Percentiles rank a stretch among this genome's conserved stretches.
These are phyloP conservation scores for Leucocoprinus birnbaumii DNA, from an alignment of 768 basidiomycete species.

Conservation along the genomic window DNA sequence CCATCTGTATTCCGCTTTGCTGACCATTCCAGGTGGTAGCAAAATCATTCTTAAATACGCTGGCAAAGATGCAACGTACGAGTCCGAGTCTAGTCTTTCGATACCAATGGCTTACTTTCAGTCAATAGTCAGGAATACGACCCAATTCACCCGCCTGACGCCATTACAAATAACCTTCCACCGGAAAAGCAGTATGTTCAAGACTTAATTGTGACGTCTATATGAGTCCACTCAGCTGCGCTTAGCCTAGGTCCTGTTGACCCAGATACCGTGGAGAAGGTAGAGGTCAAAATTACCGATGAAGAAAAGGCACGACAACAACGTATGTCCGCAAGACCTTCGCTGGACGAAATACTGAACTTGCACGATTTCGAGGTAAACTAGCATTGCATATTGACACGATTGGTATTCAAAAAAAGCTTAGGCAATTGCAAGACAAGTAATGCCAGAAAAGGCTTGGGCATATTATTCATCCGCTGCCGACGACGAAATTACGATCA, in stretches of 20 bases:
- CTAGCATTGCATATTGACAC: too few species aligned
- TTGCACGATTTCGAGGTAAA: conserved; percentile 95
- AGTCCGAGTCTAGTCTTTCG: background rate
- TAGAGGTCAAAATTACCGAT: conserved; percentile 60
- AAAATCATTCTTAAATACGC: conserved; percentile 87
- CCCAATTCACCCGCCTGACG: conserved; percentile 86
- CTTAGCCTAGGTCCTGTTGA: conserved; percentile 71
- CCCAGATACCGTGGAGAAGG: conserved; percentile 59
- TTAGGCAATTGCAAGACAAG: conserved; percentile 77
- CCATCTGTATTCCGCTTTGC: background rate
- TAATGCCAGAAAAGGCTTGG: conserved; percentile 89
- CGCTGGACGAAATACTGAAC: conserved; percentile 77
- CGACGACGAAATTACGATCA: conserved; percentile 88
- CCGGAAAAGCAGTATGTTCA: conserved; percentile 78
- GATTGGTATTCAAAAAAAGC: conserved; percentile 2
- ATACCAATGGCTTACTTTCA: background rate
- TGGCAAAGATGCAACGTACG: conserved; percentile 86
- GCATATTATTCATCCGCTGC: conserved; percentile 97
- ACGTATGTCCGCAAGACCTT: conserved; percentile 61
- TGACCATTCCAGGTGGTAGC: conserved; percentile 56
- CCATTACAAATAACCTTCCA: conserved; percentile 72
- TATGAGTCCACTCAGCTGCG: background rate
- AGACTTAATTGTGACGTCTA: background rate
- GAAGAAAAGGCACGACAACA: conserved; percentile 69
- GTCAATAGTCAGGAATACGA: conserved; percentile 68